Percentiles rank a stretch among this genome's conserved stretches.
These are phyloP conservation scores for Entonaema liquescens DNA, from an alignment of 495 filamentous ascomycete genomes.

Conservation along the genomic window DNA sequence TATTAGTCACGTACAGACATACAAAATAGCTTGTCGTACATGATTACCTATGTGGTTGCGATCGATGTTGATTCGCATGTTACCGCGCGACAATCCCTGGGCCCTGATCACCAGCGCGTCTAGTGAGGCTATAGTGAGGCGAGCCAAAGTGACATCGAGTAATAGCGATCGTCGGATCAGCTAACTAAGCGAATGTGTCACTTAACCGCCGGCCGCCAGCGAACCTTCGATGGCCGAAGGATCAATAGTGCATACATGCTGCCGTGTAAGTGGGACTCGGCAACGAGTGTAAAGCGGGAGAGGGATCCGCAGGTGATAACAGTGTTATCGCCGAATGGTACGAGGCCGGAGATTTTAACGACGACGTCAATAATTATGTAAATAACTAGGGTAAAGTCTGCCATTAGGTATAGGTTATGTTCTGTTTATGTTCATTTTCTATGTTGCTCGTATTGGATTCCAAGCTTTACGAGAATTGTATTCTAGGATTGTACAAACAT, in stretches of 20 bases:
- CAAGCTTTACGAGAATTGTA: not conserved
- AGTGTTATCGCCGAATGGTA: slow-evolving; percentile 4
- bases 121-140: slow-evolving; percentile 31
- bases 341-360: not conserved
- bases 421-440: not conserved
- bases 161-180: slow-evolving; percentile 30
- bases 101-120: slow-evolving; percentile 17
- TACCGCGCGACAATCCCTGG: slow-evolving; percentile 20
- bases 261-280: slow-evolving; percentile 26
- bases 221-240: slow-evolving; percentile 4
- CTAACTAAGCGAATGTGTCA: slow-evolving; percentile 11
- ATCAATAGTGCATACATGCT: slow-evolving; percentile 1
- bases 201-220: slow-evolving; percentile 10
- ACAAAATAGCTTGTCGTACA: slow-evolving; percentile 5
- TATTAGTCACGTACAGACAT: not conserved
- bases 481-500: not conserved
- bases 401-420: not conserved
- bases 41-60: slow-evolving; percentile 9
- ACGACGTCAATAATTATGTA: slow-evolving; percentile 1
- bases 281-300: slow-evolving; percentile 1
- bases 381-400: not conserved
- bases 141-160: slow-evolving; percentile 15
- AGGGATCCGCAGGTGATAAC: slow-evolving; percentile 9
- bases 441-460: not conserved
- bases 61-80: slow-evolving; percentile 21